phyloP scores from a whole-genome alignment of 2,329 filamentous ascomycete genomes.

The Colletotrichum shisoi region DNA sequence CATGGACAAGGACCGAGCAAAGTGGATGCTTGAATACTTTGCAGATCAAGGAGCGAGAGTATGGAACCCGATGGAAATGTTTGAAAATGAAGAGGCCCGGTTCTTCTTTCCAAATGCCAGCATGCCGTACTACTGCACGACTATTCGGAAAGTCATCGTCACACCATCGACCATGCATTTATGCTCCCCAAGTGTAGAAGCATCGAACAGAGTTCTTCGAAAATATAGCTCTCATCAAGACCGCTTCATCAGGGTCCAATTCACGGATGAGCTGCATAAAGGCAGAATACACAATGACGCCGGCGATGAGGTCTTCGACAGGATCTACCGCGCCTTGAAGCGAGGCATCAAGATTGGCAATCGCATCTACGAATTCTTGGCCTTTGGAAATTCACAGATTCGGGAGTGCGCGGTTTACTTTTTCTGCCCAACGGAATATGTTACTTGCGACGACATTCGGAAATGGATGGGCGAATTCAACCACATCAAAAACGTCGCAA shows the following conservation, averaged over 20 bases:
- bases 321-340: slow-evolving; percentile 73
- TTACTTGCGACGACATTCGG: slow-evolving; percentile 79
- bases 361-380: slow-evolving; percentile 85
- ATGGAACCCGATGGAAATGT: slow-evolving; percentile 76
- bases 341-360: slow-evolving; percentile 85
- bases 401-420: slow-evolving; percentile 93
- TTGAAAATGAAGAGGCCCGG: slow-evolving; percentile 62
- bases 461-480: slow-evolving; percentile 86
- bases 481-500: slow-evolving; percentile 84
- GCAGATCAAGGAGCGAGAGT: slow-evolving; percentile 69
- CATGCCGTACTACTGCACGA: slow-evolving; percentile 75
- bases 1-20: slow-evolving; percentile 59
- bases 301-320: slow-evolving; percentile 70
- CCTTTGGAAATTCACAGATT: slow-evolving; percentile 94
- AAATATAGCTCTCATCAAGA: slow-evolving; percentile 73
- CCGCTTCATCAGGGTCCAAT: slow-evolving; percentile 87
- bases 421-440: slow-evolving; percentile 74
- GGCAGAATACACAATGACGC: slow-evolving; percentile 67
- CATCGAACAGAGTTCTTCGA: slow-evolving; percentile 85
- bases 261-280: slow-evolving; percentile 77
- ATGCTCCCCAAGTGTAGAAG: slow-evolving; percentile 79
- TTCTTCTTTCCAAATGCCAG: slow-evolving; percentile 57
- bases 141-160: slow-evolving; percentile 77
- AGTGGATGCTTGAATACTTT: slow-evolving; percentile 76
- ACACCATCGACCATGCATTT: slow-evolving; percentile 87